Base-by-base conservation (phyloP, 139 green algal genomes). In the Chlamydomonas sp. region DNA sequence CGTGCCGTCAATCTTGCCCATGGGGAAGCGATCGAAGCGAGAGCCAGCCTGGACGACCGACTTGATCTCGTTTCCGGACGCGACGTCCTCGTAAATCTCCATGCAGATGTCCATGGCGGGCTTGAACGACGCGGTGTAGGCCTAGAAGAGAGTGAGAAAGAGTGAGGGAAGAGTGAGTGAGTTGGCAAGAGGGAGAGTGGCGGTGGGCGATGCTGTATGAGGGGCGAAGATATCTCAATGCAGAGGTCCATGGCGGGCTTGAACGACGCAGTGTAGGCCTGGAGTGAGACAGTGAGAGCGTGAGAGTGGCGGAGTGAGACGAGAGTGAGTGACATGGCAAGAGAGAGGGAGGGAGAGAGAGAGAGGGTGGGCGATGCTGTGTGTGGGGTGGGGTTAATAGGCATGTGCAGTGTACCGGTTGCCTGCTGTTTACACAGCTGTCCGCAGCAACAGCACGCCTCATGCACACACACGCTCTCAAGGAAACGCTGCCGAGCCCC, bases 61-160 rank as follows among this genome's bases (percentile, higher is more conserved):
- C 67, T 88, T 85, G 86, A 99, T 99, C 86, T 99, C 95, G 76
- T 99, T 98, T 70, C 94, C 92, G 71, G 76, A 91, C n/a, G 89
- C 90, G 34, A 99, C 94, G 67, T 99, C 94, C 78, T 99, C 94
- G 76, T 98, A 98, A 77, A 93, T 93, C 88, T 99, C 95, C 38
- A 90, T 85, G 86, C 94, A 97, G 72, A 99, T 91, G 84, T 99
- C 95, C 85, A 96, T 87, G 50, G 89, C 83, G n/a, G 95, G 94
- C 62, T 80, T 76, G 76, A 92, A 93, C 48, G 87, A 82, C 16
- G 92, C 92, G 33, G 75, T 81, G 80, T 98, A 99, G 3, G 95
- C 93, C 74, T n/a, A n/a, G n/a, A n/a, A n/a, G n/a, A n/a, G n/a
- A n/a, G n/a, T n/a, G n/a, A n/a, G n/a, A n/a, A n/a, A n/a, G n/a